These are phyloP conservation scores for Tulasnella sp. DNA, from an alignment of 768 basidiomycete species.

Conservation along the genomic window DNA sequence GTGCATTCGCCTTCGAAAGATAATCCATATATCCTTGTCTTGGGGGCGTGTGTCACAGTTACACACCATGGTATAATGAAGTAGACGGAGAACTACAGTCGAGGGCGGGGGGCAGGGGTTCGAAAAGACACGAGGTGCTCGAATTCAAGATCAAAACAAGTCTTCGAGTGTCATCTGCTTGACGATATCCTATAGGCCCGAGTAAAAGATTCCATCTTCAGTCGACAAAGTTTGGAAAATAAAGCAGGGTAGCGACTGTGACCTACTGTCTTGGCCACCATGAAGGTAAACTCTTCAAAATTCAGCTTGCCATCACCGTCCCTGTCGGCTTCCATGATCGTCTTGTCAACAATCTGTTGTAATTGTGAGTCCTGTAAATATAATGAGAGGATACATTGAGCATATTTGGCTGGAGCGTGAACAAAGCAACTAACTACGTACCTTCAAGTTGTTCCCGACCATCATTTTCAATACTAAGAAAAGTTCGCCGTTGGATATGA, in stretches of 20 bases:
- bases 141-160: slow-evolving; percentile 48
- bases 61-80: background rate
- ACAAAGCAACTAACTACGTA: slow-evolving; percentile 30
- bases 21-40: too few relatives aligned
- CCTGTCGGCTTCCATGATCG: slow-evolving; percentile 98
- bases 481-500: slow-evolving; percentile 95
- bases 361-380: slow-evolving; percentile 81
- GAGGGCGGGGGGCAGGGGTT: background rate
- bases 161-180: slow-evolving; percentile 98
- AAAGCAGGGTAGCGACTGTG: background rate
- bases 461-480: slow-evolving; percentile 99
- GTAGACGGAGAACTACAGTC: background rate
- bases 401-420: too few relatives aligned
- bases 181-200: slow-evolving; percentile 70
- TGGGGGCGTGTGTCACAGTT: too few relatives aligned
- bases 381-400: background rate
- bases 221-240: background rate
- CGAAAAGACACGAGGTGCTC: background rate
- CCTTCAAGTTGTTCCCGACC: slow-evolving; percentile 98
- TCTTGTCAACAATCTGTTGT: slow-evolving; percentile 99
- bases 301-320: slow-evolving; percentile 90
- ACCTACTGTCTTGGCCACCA: slow-evolving; percentile 92
- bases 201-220: background rate
- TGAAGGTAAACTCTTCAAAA: slow-evolving; percentile 93
- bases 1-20: too few relatives aligned